phyloP scores from a whole-genome alignment of 352 stramenopile genomes.

The Pythium rishiriense region DNA sequence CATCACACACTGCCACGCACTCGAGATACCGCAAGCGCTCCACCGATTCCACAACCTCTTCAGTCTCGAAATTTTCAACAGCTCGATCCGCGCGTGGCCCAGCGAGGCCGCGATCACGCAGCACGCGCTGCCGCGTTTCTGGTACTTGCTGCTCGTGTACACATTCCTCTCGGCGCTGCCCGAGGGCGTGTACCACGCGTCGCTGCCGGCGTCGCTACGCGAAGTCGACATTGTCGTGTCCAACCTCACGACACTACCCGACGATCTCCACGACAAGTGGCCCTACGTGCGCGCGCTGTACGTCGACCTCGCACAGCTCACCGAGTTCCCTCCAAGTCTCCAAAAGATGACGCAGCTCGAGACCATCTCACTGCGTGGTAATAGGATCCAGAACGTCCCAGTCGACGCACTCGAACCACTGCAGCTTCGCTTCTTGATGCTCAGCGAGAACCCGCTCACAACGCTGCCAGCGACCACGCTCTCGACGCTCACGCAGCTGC shows the following conservation, averaged over 20 bases:
- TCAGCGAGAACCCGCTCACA: constrained; percentile 4
- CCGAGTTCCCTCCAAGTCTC: not conserved
- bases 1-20: constrained; percentile 7
- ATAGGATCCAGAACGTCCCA: not conserved
- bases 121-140: not conserved
- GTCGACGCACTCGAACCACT: not conserved
- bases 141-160: constrained; percentile 4
- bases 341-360: constrained; percentile 4
- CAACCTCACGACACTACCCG: not conserved
- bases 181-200: not conserved
- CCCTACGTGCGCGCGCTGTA: constrained; percentile 9
- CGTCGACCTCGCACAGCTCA: constrained; percentile 6
- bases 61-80: constrained; percentile 10
- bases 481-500: not conserved
- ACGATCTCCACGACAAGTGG: constrained; percentile 5
- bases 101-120: not conserved
- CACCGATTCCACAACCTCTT: not conserved
- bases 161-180: not conserved
- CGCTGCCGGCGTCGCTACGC: not conserved
- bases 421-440: constrained; percentile 8
- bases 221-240: constrained; percentile 9
- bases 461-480: not conserved
- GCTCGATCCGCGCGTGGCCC: not conserved
- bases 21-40: not conserved
- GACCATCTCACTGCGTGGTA: constrained; percentile 3